phyloP scores from a whole-genome alignment of 306 rosid genomes.

The Cucurbita moschata region DNA sequence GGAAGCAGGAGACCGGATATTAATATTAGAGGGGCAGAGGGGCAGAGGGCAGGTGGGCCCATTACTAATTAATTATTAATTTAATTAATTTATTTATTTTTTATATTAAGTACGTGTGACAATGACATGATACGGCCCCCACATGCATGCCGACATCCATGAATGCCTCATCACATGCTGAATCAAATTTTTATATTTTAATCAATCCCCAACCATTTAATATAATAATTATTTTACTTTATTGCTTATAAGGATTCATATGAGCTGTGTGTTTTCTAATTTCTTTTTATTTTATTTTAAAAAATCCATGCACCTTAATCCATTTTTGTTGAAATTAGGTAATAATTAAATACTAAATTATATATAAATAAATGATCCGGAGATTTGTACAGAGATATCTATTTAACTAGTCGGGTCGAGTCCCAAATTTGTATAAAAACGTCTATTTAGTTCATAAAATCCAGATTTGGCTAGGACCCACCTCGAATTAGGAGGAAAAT shows the following conservation, averaged over 20 bases:
- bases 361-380: too few species aligned
- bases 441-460: too few species aligned
- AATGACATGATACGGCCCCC: constrained; percentile 1
- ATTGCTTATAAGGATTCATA: not conserved
- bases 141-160: constrained; percentile 7
- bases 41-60: not conserved
- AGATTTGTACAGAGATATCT: too few species aligned
- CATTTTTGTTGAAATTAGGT: not conserved
- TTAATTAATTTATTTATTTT: not conserved
- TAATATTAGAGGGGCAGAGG: not conserved
- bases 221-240: not conserved
- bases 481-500: too few species aligned
- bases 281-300: too few species aligned
- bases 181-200: not conserved
- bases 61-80: not conserved
- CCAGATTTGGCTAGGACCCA: too few species aligned
- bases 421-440: too few species aligned
- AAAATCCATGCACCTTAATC: too few species aligned
- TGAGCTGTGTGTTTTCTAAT: too few species aligned
- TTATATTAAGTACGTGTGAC: constrained; percentile 1
- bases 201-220: not conserved
- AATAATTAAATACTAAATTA: not conserved
- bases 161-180: not conserved
- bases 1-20: not conserved
- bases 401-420: too few species aligned